These are phyloP conservation scores for Primulina eburnea DNA, from an alignment of 257 asterid genomes.

Conservation along the genomic window DNA sequence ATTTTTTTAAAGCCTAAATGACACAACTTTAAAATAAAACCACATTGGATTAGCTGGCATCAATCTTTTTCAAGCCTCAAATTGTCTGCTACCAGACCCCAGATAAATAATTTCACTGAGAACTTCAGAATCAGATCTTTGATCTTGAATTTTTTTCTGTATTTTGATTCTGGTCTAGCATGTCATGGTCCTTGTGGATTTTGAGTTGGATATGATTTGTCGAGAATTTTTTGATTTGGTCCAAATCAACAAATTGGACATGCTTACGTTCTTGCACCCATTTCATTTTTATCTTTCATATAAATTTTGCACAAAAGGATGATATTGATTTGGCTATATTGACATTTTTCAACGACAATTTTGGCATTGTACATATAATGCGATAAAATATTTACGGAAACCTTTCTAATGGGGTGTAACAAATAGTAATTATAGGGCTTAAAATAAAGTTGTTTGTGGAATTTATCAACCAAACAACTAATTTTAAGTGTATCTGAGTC, in stretches of 20 bases:
- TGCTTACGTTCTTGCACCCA: background rate
- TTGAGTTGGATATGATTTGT: background rate
- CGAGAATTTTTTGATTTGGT: background rate
- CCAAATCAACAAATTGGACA: background rate
- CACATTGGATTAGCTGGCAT: background rate
- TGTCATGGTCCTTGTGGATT: background rate
- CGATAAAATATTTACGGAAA: background rate
- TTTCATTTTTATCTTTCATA: background rate
- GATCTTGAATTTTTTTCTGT: background rate
- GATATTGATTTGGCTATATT: background rate
- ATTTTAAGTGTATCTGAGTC: background rate
- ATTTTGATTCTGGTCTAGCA: background rate
- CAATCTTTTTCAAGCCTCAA: background rate
- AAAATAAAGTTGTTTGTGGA: background rate
- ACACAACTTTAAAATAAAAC: no score
- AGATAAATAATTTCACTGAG: no score
- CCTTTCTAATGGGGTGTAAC: background rate
- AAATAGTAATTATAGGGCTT: background rate
- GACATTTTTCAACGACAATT: background rate
- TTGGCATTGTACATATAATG: background rate
- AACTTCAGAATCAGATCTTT: background rate
- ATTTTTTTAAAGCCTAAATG: background rate
- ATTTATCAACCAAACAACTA: background rate
- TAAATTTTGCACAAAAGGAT: background rate
- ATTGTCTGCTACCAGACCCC: background rate